Conservation (phyloP, 441 rosid genomes). For the Pelargonium cotyledonis region DNA sequence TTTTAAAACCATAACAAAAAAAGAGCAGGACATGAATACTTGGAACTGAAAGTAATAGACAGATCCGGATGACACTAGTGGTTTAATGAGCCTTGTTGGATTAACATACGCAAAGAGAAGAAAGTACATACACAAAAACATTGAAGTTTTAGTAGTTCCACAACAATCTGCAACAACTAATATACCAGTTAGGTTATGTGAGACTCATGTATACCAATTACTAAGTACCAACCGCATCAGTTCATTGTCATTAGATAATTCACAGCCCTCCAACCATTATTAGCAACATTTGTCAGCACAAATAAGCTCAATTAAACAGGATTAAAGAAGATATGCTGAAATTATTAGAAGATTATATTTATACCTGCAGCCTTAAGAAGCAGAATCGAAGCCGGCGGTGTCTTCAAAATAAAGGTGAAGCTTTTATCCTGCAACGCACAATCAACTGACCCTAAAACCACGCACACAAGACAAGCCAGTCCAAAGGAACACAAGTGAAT, state of each 20-base stretch:
- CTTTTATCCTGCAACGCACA: slow-evolving; percentile 64
- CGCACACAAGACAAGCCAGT: no score
- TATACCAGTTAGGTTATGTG: background rate
- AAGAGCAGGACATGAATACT: no score
- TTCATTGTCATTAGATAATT: background rate
- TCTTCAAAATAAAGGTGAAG: slow-evolving; percentile 85
- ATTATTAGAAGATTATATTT: background rate
- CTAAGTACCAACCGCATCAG: background rate
- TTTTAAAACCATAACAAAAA: no score
- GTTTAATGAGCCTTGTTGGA: no score
- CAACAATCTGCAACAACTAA: background rate
- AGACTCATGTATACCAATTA: background rate
- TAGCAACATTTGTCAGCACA: background rate
- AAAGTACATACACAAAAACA: no score
- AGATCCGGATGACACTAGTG: no score
- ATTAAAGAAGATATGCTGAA: background rate
- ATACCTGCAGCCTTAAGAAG: slow-evolving; percentile 88
- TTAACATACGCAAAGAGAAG: no score
- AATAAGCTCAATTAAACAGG: background rate
- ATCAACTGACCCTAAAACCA: slow-evolving; percentile 12
- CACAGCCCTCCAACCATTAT: background rate
- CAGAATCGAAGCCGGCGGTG: slow-evolving; percentile 90
- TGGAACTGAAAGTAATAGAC: no score
- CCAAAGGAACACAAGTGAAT: background rate
- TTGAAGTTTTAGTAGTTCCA: background rate